A percentile compares a stretch with the other conserved stretches of the same genome.
Conservation (phyloP, 768 basidiomycete genomes). For the Omphalotus guepiniiformis region DNA sequence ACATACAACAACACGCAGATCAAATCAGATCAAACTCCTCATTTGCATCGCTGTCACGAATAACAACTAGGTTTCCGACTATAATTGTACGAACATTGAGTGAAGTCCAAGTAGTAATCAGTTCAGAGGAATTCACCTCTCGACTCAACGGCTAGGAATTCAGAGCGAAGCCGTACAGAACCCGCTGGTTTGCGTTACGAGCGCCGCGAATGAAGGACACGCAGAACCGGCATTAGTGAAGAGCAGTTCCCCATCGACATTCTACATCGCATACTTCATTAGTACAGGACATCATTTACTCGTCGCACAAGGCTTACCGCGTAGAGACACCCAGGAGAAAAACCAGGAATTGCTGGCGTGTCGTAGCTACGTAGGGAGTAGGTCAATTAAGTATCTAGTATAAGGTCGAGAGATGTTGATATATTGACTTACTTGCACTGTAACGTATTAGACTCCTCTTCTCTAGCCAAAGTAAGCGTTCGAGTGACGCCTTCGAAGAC, state of each 20-base stretch:
- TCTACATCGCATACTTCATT: slow-evolving; percentile 4
- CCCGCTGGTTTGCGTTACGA: too few species aligned
- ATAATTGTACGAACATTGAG: too few species aligned
- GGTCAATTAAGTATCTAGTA: not conserved
- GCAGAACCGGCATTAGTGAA: slow-evolving; percentile 8
- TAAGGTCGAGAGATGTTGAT: not conserved
- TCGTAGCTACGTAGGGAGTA: slow-evolving; percentile 10
- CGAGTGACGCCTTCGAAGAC: slow-evolving; percentile 14
- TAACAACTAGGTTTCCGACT: too few species aligned
- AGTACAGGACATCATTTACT: not conserved
- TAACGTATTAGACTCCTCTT: slow-evolving; percentile 10
- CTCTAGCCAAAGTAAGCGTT: slow-evolving; percentile 8
- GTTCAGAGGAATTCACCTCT: too few species aligned
- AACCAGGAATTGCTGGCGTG: slow-evolving; percentile 10
- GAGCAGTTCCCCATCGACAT: slow-evolving; percentile 9
- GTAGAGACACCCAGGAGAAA: slow-evolving; percentile 10
- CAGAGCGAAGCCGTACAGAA: too few species aligned
- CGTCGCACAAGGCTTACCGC: not conserved
- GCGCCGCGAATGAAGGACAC: too few species aligned
- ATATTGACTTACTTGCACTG: slow-evolving; percentile 10
- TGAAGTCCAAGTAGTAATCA: too few species aligned
- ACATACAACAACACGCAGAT: too few species aligned
- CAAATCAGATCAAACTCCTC: too few species aligned
- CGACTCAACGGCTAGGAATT: too few species aligned
- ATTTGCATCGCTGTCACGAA: too few species aligned